Evolutionary conservation across 257 asterid genomes (phyloP).

Genomic region (Solanum habrochaites): DNA sequence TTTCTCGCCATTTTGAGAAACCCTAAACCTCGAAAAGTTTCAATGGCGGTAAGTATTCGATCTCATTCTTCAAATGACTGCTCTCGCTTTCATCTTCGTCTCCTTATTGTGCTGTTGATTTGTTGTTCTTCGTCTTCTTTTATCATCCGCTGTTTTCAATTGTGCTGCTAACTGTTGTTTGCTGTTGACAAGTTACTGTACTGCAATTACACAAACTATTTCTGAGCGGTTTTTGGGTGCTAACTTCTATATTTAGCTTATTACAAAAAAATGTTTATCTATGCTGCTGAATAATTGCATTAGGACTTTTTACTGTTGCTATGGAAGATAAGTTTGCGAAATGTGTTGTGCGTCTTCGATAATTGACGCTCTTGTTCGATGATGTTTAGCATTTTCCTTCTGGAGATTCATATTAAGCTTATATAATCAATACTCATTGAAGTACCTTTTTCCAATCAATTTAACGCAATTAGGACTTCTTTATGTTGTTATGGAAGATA

Average conservation of each 20-base stretch:
- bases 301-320: not conserved
- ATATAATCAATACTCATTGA: not conserved
- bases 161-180: not conserved
- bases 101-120: not conserved
- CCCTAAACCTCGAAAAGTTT: not conserved
- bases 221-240: not conserved
- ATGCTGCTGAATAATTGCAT: not conserved
- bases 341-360: not conserved
- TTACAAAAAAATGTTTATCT: not conserved
- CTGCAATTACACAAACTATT: not conserved
- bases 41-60: constrained; percentile 1
- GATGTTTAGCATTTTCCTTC: not conserved
- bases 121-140: not conserved
- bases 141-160: not conserved
- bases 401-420: not conserved
- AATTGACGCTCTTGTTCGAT: not conserved
- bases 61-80: not conserved
- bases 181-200: not conserved
- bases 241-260: not conserved
- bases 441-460: not conserved
- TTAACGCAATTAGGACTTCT: not conserved
- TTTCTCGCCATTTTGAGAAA: not conserved
- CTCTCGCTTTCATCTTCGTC: not conserved
- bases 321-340: not conserved
- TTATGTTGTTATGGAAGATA: not conserved